Conservation (phyloP, 306 rosid genomes). For the Sicyos baderoa region DNA sequence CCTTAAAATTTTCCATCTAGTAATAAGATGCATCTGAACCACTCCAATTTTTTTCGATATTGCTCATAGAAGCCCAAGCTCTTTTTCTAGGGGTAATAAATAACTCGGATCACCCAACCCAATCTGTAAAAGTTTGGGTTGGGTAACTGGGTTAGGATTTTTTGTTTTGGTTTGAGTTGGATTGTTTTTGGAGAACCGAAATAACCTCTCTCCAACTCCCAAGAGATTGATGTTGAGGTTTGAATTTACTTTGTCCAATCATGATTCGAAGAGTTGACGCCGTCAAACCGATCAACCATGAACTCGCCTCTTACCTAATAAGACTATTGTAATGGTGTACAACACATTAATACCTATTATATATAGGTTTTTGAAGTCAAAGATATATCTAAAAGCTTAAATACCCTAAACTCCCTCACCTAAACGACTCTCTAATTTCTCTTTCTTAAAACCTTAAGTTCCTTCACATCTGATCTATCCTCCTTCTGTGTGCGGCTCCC, state of each 20-base stretch:
- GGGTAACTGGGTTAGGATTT: background rate
- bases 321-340: background rate
- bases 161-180: too few relatives aligned
- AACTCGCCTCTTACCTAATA: background rate
- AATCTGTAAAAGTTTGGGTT: too few relatives aligned
- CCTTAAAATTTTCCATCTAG: background rate
- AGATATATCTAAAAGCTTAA: background rate
- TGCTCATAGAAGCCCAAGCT: conserved; percentile 1
- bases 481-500: too few relatives aligned
- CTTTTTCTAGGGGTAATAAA: background rate
- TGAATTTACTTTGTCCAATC: background rate
- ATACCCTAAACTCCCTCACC: too few relatives aligned
- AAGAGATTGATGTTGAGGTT: background rate
- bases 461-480: too few relatives aligned
- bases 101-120: too few relatives aligned
- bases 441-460: too few relatives aligned
- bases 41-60: background rate
- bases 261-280: background rate
- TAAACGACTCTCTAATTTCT: too few relatives aligned
- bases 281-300: background rate
- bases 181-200: too few relatives aligned
- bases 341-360: background rate
- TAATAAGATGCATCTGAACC: background rate
- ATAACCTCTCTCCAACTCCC: background rate
- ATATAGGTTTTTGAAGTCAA: background rate